Percentiles rank a stretch among this genome's conserved stretches.
Conservation (phyloP, 1,139 yeast genomes). For the Chernovozyma aurita region DNA sequence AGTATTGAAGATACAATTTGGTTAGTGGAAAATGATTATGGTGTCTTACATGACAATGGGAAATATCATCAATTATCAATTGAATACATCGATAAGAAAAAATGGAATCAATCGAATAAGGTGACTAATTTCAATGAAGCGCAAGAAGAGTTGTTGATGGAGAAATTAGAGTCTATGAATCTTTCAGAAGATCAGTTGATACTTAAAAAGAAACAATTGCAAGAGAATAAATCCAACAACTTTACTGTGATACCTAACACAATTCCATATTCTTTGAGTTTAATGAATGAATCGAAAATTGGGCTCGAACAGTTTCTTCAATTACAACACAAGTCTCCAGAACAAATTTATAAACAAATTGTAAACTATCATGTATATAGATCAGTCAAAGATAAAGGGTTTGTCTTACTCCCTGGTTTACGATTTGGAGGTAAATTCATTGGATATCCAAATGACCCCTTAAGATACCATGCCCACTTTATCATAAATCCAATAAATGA, state of each 20-base stretch:
- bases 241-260: slow-evolving; percentile 6
- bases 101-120: slow-evolving; percentile 4
- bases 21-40: slow-evolving; percentile 46
- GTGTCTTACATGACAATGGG: slow-evolving; percentile 28
- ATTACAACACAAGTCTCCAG: not conserved
- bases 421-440: slow-evolving; percentile 87
- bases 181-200: slow-evolving; percentile 6
- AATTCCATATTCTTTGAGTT: slow-evolving; percentile 1
- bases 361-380: slow-evolving; percentile 19
- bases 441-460: slow-evolving; percentile 93
- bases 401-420: slow-evolving; percentile 74
- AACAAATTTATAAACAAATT: slow-evolving; percentile 1
- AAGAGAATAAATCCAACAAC: slow-evolving; percentile 2
- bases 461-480: slow-evolving; percentile 83
- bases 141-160: slow-evolving; percentile 8
- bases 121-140: not conserved
- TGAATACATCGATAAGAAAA: not conserved
- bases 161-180: slow-evolving; percentile 4
- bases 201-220: slow-evolving; percentile 1
- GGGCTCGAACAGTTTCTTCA: not conserved
- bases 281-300: not conserved
- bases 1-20: slow-evolving; percentile 71
- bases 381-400: slow-evolving; percentile 43
- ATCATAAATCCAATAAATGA: slow-evolving; percentile 56
- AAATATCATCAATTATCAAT: slow-evolving; percentile 12